Evolutionary conservation across 2,329 filamentous ascomycete species (phyloP), one percentile per base, ranked within the genome.

Genomic region (Cadophora sp.): DNA sequence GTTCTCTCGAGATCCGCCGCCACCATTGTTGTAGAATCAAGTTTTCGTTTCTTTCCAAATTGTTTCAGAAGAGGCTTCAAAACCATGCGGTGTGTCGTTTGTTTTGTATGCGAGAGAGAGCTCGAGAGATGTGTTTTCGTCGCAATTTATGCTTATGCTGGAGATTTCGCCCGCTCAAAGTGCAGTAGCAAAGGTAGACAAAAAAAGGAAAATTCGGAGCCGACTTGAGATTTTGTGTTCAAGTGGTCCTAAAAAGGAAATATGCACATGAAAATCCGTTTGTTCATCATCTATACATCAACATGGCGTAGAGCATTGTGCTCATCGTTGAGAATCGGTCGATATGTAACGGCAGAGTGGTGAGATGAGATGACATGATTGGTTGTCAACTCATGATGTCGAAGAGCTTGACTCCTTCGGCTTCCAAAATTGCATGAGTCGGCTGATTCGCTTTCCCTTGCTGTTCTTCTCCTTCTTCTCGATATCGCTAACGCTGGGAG

Each of bases 401-500:
- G 65, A 64, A 50, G 68, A 39, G 6, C 63, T 33, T 30, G 62
- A 41, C 18, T 74, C 71, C 58, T 73, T 76, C 1, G 75, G 72
- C 79, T 91, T 92, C 91, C 91, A 94, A 78, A 94, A 94, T 73
- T 90, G 88, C 84, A 93, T 88, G 81, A 94, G 84, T 61, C 90
- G 89, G 76, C 91, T 91, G 45, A 94, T 80, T 36, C 91, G 85
- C 76, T 89, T 91, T 45, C 87, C 82, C 77, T 89, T 91, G 82
- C 89, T 92, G 27, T 73, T 75, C 76, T 87, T 88, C 72, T 81
- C 81, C 66, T 84, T 86, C 74, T 86, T 87, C 39, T 87, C 86
- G 0, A 80, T 75, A n/a, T 89, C 84, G 48, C 79, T 82, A 68
- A 82, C 74, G 6, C 83, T 82, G 3, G 70, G 70, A 33, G 75